Conservation (phyloP, 75 land plant species). For the Larix kaempferi region DNA sequence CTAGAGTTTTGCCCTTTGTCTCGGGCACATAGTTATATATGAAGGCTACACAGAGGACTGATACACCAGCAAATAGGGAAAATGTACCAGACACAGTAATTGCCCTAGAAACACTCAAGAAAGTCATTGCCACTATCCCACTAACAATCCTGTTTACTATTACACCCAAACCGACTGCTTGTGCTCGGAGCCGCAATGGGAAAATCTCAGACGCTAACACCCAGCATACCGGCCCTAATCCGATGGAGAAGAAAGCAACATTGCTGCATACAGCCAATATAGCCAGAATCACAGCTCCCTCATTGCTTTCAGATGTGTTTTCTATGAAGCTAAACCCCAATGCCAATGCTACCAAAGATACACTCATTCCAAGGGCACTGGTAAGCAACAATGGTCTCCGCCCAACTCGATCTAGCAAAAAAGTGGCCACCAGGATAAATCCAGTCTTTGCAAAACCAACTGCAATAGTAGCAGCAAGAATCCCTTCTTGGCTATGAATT, state of each 20-base stretch:
- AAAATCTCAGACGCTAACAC: slow-evolving; percentile 83
- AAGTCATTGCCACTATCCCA: slow-evolving; percentile 51
- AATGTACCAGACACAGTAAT: slow-evolving; percentile 51
- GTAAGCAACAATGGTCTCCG: slow-evolving; percentile 68
- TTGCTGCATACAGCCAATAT: slow-evolving; percentile 61
- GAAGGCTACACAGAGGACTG: slow-evolving; percentile 31
- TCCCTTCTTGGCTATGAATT: slow-evolving; percentile 32
- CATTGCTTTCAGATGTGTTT: slow-evolving; percentile 3
- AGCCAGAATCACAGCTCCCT: slow-evolving; percentile 24
- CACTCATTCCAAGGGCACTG: slow-evolving; percentile 78
- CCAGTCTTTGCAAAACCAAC: slow-evolving; percentile 77
- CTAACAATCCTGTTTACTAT: slow-evolving; percentile 41
- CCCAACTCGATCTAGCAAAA: slow-evolving; percentile 69
- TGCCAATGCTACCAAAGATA: slow-evolving; percentile 49
- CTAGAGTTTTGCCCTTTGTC: slow-evolving; percentile 62
- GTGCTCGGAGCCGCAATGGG: slow-evolving; percentile 53
- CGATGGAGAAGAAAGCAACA: slow-evolving; percentile 85
- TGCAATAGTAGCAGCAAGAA: slow-evolving; percentile 76
- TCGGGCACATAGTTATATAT: slow-evolving; percentile 53
- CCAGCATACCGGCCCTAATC: slow-evolving; percentile 81
- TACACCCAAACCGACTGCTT: slow-evolving; percentile 39
- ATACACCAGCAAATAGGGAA: slow-evolving; percentile 34
- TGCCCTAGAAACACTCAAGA: slow-evolving; percentile 40
- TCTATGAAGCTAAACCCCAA: slow-evolving; percentile 31
- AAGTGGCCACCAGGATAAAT: slow-evolving; percentile 79